Base-by-base conservation (phyloP, 169 alveolate species). In the Hepatocystis sp. region DNA sequence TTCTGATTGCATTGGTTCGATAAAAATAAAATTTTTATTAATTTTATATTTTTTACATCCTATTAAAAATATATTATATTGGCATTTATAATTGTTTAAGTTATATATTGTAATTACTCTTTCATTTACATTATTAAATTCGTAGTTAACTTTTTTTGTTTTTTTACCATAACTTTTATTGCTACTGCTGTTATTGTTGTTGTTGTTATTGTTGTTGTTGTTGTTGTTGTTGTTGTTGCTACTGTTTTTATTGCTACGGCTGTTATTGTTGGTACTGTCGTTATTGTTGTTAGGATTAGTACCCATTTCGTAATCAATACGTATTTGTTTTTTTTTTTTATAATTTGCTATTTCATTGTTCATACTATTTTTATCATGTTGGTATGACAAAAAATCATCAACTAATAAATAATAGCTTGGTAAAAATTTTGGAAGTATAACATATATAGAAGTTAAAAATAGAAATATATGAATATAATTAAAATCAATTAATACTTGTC, bases 381-480 rank as follows among this genome's bases (percentile, higher is more conserved):
- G 42, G 42, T 76, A 76, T 2, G 78, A 63, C n/a, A 66, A 13
- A 1, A 58, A 42, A 36, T 76, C 88, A 63, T 76, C 88, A 25
- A 76, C 55, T 34, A 44, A n/a, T 44, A 76, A 44, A 42, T 76
- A 76, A 27, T 56, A 76, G 13, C 21, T 44, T 8, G 88, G 88
- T 30, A 76, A 52, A 76, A 58, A 76, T 17, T 36, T 76, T 21
- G 88, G 88, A 23, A 76, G 34, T 46, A 76, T 58, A 34, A 76
- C 40, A 76, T 76, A 76, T 36, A 76, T 17, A 11, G 78, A 76
- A 5, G 71, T 21, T 27, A 76, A 58, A 4, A 76, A 76, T 15
- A 76, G 17, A 25, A 58, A 76, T 28, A 76, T 76, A 27, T 76
- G 88, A 21, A 76, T 46, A 64, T 76, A 58, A 27, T 76, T 76